Conservation (phyloP, 2,329 filamentous ascomycete genomes). For the Penicillium sp. region DNA sequence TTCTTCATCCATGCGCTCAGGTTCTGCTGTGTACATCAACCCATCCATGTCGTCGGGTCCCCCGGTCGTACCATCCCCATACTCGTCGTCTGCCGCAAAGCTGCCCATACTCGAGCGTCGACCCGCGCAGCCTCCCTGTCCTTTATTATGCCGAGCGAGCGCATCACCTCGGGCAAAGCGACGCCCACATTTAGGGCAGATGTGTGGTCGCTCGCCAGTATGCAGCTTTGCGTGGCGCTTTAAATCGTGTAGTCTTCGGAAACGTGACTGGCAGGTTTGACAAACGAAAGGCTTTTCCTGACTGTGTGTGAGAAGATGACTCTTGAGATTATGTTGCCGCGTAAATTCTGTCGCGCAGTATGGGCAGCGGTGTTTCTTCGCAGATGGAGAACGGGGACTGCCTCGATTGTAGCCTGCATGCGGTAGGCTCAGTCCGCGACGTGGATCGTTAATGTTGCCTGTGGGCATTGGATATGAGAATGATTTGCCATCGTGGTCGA, state of each 20-base stretch:
- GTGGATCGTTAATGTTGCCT: conserved; percentile 42
- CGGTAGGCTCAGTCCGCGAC: conserved; percentile 53
- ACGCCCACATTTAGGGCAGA: conserved; percentile 86
- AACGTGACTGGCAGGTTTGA: conserved; percentile 83
- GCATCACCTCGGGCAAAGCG: conserved; percentile 94
- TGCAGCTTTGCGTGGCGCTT: conserved; percentile 96
- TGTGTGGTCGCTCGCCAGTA: conserved; percentile 88
- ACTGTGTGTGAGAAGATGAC: conserved; percentile 90
- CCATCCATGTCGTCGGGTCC: conserved; percentile 54
- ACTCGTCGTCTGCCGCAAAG: conserved; percentile 70
- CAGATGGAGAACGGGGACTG: conserved; percentile 60
- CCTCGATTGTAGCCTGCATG: conserved; percentile 48
- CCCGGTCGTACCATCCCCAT: conserved; percentile 38
- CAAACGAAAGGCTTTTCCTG: conserved; percentile 97
- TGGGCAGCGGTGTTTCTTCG: conserved; percentile 90
- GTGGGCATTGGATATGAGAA: conserved; percentile 58
- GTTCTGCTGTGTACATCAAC: conserved; percentile 48
- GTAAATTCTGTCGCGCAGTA: conserved; percentile 97
- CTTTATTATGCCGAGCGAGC: conserved; percentile 87
- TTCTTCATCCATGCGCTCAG: conserved; percentile 43
- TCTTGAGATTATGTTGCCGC: conserved; percentile 93
- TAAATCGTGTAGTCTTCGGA: conserved; percentile 83
- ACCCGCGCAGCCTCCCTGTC: conserved; percentile 87
- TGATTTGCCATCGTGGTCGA: conserved; percentile 43
- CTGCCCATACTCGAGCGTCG: conserved; percentile 75